phyloP scores from a whole-genome alignment of 1,284 basidiomycete genomes.

The Flammula alnicola region DNA sequence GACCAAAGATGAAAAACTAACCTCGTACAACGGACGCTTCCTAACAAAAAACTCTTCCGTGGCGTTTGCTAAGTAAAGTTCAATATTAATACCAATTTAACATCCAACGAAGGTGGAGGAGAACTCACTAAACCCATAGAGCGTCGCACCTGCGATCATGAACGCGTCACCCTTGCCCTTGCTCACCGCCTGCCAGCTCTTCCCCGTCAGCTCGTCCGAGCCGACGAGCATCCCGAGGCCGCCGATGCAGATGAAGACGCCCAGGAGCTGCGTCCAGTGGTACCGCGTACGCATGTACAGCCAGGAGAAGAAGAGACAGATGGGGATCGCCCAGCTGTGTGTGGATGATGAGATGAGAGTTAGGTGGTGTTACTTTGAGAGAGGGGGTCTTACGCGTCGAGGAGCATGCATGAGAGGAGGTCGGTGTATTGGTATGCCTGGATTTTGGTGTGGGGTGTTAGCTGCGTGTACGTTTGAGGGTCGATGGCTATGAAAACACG shows the following conservation, averaged over 20 bases:
- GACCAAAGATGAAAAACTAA: constrained; percentile 19
- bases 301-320: constrained; percentile 83
- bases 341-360: neutral
- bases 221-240: constrained; percentile 80
- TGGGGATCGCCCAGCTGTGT: constrained; percentile 81
- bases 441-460: neutral
- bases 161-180: constrained; percentile 83
- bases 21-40: constrained; percentile 78
- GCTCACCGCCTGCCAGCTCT: constrained; percentile 66
- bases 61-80: constrained; percentile 64
- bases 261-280: constrained; percentile 82
- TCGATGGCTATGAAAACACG: constrained; percentile 5
- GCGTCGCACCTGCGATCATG: constrained; percentile 83
- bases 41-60: constrained; percentile 88
- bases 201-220: constrained; percentile 72
- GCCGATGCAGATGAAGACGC: constrained; percentile 72
- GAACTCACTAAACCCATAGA: constrained; percentile 81
- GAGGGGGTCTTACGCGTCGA: constrained; percentile 68
- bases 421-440: constrained; percentile 87
- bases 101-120: neutral
- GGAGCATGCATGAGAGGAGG: constrained; percentile 83
- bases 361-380: neutral
- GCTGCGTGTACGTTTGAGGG: neutral
- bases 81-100: neutral
- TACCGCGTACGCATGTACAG: constrained; percentile 80